Percentiles rank a stretch among this genome's conserved stretches.
These are phyloP conservation scores for Metschnikowia corniflorae DNA, from an alignment of 805 yeast species.

Conservation along the genomic window DNA sequence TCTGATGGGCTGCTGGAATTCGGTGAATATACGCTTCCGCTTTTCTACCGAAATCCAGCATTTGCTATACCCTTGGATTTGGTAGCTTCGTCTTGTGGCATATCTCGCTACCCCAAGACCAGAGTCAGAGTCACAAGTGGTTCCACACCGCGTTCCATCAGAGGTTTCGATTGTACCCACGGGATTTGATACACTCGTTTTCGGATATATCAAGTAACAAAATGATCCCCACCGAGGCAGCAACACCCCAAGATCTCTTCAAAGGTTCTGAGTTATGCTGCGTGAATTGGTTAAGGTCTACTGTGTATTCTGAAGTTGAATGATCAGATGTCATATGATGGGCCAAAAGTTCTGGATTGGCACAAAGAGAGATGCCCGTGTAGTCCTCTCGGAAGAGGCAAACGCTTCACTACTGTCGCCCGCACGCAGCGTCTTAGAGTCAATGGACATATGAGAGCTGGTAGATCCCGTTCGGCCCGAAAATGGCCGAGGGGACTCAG, in stretches of 20 bases:
- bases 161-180: too few relatives aligned
- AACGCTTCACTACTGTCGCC: neutral
- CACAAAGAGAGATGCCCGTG: constrained; percentile 4
- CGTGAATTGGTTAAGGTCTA: constrained; percentile 16
- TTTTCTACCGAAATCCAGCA: too few relatives aligned
- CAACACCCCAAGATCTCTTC: constrained; percentile 8
- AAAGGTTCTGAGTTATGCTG: constrained; percentile 18
- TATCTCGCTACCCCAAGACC: too few relatives aligned
- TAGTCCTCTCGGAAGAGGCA: constrained; percentile 4
- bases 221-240: constrained; percentile 5
- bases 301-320: constrained; percentile 5
- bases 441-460: neutral
- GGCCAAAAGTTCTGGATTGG: constrained; percentile 2
- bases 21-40: too few relatives aligned
- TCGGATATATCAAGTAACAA: constrained; percentile 4
- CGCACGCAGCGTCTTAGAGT: neutral
- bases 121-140: too few relatives aligned
- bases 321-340: neutral
- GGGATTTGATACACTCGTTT: too few relatives aligned
- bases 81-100: too few relatives aligned
- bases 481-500: constrained; percentile 17
- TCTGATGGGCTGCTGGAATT: constrained; percentile 1
- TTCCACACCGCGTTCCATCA: too few relatives aligned
- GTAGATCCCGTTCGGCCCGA: constrained; percentile 5
- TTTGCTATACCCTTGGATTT: too few relatives aligned